Evolutionary conservation across 331 rosid species (phyloP).

Genomic region (Ulmus americana): DNA sequence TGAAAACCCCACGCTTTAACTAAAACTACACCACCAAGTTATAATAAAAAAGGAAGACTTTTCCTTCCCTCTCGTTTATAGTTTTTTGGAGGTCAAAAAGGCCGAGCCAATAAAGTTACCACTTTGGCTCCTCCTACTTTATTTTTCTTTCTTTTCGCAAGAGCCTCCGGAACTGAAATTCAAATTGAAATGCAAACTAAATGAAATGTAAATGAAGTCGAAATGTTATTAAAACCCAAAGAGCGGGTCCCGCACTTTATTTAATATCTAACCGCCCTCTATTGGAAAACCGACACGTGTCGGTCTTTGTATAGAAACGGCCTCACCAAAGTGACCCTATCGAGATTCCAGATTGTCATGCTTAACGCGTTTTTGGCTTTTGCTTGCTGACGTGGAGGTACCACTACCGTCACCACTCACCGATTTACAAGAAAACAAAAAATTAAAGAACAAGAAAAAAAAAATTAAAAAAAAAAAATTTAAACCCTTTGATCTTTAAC

Average conservation of each 20-base stretch:
- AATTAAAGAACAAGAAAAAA: neutral
- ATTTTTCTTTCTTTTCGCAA: conserved; percentile 8
- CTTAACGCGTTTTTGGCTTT: conserved; percentile 26
- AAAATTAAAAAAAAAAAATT: too few relatives aligned
- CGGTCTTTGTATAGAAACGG: conserved; percentile 8
- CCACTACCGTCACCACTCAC: conserved; percentile 25
- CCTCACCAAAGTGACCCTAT: conserved; percentile 22
- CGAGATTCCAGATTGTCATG: conserved; percentile 32
- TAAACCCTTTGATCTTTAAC: neutral
- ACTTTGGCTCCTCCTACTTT: conserved; percentile 23
- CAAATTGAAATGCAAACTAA: conserved; percentile 12
- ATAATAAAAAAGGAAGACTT: conserved; percentile 25
- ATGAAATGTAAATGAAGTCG: conserved; percentile 14
- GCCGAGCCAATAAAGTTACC: conserved; percentile 36
- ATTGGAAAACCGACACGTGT: conserved; percentile 34
- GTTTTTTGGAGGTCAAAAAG: conserved; percentile 42
- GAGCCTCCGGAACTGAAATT: conserved; percentile 21
- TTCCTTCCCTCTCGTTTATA: conserved; percentile 19
- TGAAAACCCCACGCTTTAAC: conserved; percentile 2
- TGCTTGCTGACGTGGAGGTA: conserved; percentile 32
- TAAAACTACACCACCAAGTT: conserved; percentile 6
- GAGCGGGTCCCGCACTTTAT: conserved; percentile 26
- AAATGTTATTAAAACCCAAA: neutral
- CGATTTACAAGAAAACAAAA: neutral
- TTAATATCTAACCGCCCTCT: conserved; percentile 18